Evolutionary conservation across 1,284 basidiomycete species (phyloP).

Genomic region (Golubevia pallescens): DNA sequence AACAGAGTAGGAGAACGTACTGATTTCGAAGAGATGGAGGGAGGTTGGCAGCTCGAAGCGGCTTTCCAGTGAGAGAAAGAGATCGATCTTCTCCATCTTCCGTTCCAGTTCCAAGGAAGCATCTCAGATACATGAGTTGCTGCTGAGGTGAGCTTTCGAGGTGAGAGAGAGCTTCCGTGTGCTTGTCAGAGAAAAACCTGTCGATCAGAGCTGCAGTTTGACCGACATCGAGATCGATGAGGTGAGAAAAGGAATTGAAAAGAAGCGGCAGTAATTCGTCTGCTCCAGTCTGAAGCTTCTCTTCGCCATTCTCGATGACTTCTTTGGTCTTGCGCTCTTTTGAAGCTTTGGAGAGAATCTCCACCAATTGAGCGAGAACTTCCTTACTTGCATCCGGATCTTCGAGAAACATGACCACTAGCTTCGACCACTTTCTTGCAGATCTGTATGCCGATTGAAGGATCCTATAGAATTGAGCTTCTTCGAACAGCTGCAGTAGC

Average conservation of each 20-base stretch:
- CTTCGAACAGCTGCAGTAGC: conserved; percentile 76
- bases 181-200: conserved; percentile 65
- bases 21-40: conserved; percentile 69
- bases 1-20: conserved; percentile 78
- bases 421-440: conserved; percentile 76
- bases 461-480: conserved; percentile 88
- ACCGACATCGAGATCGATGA: not conserved
- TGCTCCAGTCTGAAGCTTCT: not conserved
- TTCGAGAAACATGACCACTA: conserved; percentile 77
- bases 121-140: conserved; percentile 79
- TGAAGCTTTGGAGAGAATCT: conserved; percentile 69
- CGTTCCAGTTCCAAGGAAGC: conserved; percentile 73
- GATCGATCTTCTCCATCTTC: conserved; percentile 48
- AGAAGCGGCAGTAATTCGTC: not conserved
- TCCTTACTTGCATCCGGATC: conserved; percentile 75
- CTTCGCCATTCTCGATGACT: conserved; percentile 63
- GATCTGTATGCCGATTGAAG: conserved; percentile 79
- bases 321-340: conserved; percentile 63
- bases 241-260: not conserved
- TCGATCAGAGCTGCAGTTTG: conserved; percentile 23
- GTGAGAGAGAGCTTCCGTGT: conserved; percentile 67
- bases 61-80: conserved; percentile 6
- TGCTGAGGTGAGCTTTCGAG: conserved; percentile 68
- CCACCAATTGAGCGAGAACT: conserved; percentile 73
- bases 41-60: conserved; percentile 67